Percentiles rank a stretch among this genome's conserved stretches.
These are phyloP conservation scores for Cercospora berteroae DNA, from an alignment of 2,329 filamentous ascomycete genomes.

Conservation along the genomic window DNA sequence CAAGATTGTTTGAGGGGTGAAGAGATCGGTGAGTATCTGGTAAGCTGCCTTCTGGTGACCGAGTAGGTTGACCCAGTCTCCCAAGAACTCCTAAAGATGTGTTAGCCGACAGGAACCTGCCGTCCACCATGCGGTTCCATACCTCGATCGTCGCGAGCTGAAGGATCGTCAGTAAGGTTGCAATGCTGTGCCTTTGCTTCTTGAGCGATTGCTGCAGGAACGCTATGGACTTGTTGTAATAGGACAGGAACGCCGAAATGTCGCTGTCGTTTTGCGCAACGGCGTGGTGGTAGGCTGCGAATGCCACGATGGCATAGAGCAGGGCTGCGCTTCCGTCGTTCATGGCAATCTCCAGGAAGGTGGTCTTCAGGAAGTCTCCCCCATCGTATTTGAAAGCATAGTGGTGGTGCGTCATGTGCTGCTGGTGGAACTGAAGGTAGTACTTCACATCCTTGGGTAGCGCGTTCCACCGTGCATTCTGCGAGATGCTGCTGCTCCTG, in stretches of 20 bases:
- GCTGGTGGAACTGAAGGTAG: conserved; percentile 74
- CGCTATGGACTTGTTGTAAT: conserved; percentile 85
- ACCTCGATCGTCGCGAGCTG: conserved; percentile 94
- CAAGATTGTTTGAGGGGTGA: conserved; percentile 72
- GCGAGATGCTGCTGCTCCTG: conserved; percentile 28
- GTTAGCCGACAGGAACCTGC: conserved; percentile 9
- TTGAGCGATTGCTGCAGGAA: conserved; percentile 70
- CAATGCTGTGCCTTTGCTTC: conserved; percentile 67
- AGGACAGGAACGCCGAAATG: conserved; percentile 78
- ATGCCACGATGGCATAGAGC: conserved; percentile 82
- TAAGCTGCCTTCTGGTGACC: conserved; percentile 89
- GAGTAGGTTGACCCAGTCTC: conserved; percentile 91
- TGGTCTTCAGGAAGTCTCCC: conserved; percentile 69
- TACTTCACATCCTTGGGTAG: conserved; percentile 64
- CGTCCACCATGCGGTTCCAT: conserved; percentile 32
- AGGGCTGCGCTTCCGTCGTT: conserved; percentile 67
- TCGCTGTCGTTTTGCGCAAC: conserved; percentile 68
- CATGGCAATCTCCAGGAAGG: conserved; percentile 69
- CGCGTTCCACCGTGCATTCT: conserved; percentile 32
- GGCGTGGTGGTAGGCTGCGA: conserved; percentile 82
- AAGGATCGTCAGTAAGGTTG: conserved; percentile 80
- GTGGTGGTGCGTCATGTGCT: conserved; percentile 76
- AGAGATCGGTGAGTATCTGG: conserved; percentile 73
- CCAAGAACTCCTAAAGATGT: conserved; percentile 73
- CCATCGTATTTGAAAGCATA: conserved; percentile 74